Conservation (phyloP, 2,329 filamentous ascomycete genomes). For the Cytospora mali region DNA sequence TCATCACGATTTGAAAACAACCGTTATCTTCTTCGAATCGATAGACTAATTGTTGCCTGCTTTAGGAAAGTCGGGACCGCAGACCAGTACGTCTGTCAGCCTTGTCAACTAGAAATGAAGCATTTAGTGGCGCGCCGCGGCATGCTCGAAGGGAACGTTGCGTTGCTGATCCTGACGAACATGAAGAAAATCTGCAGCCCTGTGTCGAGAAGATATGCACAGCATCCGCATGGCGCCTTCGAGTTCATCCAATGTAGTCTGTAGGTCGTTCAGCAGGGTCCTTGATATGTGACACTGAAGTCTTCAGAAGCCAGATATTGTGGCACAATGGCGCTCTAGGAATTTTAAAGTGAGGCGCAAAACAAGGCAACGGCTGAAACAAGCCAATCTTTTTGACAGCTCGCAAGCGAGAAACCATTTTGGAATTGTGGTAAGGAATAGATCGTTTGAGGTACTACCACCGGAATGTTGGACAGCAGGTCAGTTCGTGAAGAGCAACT, state of each 20-base stretch:
- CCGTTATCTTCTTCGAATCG: slow-evolving; percentile 9
- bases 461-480: background rate
- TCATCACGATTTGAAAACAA: slow-evolving; percentile 20
- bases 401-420: slow-evolving; percentile 21
- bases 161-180: background rate
- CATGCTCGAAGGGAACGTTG: background rate
- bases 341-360: slow-evolving; percentile 24
- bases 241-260: background rate
- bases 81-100: background rate
- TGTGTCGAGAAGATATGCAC: background rate
- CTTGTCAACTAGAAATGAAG: slow-evolving; percentile 6
- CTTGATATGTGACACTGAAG: background rate
- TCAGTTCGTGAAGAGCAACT: background rate
- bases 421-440: slow-evolving; percentile 3
- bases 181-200: slow-evolving; percentile 6
- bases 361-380: slow-evolving; percentile 13
- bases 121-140: background rate
- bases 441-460: background rate
- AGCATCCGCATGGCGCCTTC: background rate
- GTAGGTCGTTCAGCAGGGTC: background rate
- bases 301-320: background rate
- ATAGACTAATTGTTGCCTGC: background rate
- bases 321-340: background rate
- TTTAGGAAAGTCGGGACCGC: background rate
- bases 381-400: slow-evolving; percentile 22